These are phyloP conservation scores for Prunus armeniaca DNA, from an alignment of 306 rosid species.

Conservation along the genomic window DNA sequence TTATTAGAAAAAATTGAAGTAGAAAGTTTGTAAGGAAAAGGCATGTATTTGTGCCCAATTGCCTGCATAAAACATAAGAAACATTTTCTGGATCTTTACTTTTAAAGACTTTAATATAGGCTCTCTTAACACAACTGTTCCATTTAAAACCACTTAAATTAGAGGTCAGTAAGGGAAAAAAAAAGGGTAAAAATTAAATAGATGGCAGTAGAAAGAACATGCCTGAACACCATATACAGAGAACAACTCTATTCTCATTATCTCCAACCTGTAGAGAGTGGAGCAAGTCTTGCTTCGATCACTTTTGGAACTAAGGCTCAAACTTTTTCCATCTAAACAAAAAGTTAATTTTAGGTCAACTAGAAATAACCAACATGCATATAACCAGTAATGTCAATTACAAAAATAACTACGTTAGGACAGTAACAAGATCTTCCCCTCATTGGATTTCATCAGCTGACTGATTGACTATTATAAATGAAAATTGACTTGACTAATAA, in stretches of 20 bases:
- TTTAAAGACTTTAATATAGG: background rate
- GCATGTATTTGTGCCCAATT: background rate
- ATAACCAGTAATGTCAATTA: background rate
- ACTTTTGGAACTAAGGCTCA: slow-evolving; percentile 30
- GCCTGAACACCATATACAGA: slow-evolving; percentile 89
- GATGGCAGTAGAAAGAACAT: slow-evolving; percentile 31
- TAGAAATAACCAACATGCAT: background rate
- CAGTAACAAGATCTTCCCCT: background rate
- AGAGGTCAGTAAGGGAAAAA: background rate
- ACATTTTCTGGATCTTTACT: background rate
- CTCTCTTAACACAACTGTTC: background rate
- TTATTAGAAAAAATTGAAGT: background rate
- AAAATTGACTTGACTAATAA: background rate
- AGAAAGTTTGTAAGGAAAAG: background rate
- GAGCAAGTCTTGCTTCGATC: slow-evolving; percentile 37
- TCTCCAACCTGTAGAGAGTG: slow-evolving; percentile 73
- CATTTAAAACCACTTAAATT: background rate
- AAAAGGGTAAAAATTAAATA: background rate
- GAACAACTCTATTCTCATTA: slow-evolving; percentile 69
- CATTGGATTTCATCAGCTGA: background rate
- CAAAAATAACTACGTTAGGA: background rate
- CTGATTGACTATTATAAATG: background rate
- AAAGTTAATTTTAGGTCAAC: slow-evolving; percentile 15
- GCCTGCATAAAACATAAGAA: background rate
- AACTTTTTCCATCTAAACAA: slow-evolving; percentile 45